These are phyloP conservation scores for Ziziphus jujuba DNA, from an alignment of 306 rosid genomes.

Conservation along the genomic window DNA sequence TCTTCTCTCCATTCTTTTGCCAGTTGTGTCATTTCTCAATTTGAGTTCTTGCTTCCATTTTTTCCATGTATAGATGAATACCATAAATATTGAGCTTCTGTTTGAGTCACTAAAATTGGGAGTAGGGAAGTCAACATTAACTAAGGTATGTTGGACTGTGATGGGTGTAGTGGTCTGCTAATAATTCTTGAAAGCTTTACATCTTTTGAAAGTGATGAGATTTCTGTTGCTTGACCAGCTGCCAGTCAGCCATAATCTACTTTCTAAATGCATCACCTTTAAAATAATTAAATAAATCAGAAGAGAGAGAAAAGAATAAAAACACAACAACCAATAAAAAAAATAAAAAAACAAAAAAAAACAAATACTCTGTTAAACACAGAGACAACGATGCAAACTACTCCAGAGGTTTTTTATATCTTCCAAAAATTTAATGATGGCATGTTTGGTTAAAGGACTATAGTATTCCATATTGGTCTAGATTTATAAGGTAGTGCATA, in stretches of 20 bases:
- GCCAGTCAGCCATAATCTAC: background rate
- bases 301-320: too few species aligned
- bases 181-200: background rate
- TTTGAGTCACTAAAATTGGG: constrained; percentile 10
- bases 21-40: constrained; percentile 8
- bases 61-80: constrained; percentile 22
- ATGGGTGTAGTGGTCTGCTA: background rate
- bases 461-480: background rate
- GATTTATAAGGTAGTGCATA: background rate
- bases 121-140: background rate
- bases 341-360: background rate
- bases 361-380: background rate
- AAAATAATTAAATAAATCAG: too few species aligned
- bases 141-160: background rate
- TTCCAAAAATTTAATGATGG: background rate
- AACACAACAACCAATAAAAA: too few species aligned
- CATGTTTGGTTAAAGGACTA: background rate
- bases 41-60: constrained; percentile 8
- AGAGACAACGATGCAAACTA: background rate
- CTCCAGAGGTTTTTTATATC: background rate
- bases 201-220: background rate
- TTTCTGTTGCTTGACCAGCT: background rate
- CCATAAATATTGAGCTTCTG: constrained; percentile 4
- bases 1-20: constrained; percentile 27
- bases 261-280: background rate